These are phyloP conservation scores for Xerocomus brunneocitrinus DNA, from an alignment of 768 basidiomycete genomes.

Conservation along the genomic window DNA sequence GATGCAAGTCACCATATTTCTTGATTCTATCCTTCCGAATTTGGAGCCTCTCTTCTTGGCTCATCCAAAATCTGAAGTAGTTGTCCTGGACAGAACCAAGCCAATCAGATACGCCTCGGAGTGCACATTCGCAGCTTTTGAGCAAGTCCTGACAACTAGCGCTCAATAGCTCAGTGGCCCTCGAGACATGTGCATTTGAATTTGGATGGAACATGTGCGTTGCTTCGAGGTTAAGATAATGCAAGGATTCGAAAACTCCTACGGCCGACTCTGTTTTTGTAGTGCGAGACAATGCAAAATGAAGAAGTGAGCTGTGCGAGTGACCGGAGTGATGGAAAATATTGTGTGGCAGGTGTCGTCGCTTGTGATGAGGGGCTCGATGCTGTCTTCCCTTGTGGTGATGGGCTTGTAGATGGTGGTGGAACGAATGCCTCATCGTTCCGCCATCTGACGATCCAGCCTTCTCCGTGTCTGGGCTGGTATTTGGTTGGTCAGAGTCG, in stretches of 20 bases:
- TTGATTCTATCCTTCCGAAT: constrained; percentile 33
- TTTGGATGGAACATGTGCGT: constrained; percentile 48
- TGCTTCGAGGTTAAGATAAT: constrained; percentile 65
- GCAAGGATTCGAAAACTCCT: constrained; percentile 69
- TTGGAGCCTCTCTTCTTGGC: constrained; percentile 26
- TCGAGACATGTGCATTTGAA: constrained; percentile 38
- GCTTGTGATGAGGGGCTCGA: constrained; percentile 6
- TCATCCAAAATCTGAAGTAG: constrained; percentile 36
- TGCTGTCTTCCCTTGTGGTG: constrained; percentile 3
- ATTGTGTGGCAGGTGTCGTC: constrained; percentile 9
- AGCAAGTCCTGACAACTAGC: constrained; percentile 57
- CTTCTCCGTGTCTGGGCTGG: not conserved
- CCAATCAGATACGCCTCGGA: constrained; percentile 48
- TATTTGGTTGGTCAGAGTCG: not conserved
- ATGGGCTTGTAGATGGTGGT: constrained; percentile 1
- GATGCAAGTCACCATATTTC: constrained; percentile 36
- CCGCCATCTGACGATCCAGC: not conserved
- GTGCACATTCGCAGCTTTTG: constrained; percentile 35
- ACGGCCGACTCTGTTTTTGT: constrained; percentile 51
- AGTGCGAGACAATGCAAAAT: constrained; percentile 31
- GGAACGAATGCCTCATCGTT: not conserved
- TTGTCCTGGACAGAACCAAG: constrained; percentile 38
- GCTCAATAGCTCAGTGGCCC: constrained; percentile 42
- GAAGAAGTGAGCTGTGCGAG: constrained; percentile 37
- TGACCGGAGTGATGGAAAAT: constrained; percentile 28